Base-by-base conservation (phyloP, 2,329 filamentous ascomycete genomes). In the Cladobotryum mycophilum region DNA sequence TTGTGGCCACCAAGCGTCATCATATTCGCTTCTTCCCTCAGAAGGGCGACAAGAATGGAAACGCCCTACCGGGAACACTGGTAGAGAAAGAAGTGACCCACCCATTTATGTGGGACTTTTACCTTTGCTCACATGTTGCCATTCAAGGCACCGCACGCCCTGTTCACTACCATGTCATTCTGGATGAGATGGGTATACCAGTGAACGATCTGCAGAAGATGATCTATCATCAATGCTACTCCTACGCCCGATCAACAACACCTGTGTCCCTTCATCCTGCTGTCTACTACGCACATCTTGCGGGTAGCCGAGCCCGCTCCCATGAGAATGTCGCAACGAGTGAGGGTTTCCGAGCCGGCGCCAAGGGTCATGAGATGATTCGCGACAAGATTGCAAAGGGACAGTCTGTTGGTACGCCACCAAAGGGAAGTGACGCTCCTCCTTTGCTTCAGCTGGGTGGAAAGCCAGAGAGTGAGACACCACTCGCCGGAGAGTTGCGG, bases 91-190 rank as follows among this genome's bases (percentile, higher is more conserved):
- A 95, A 52, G 84, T 95, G n/a, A 96, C 90, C 0, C 88, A 92
- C 61, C 89, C 93, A 0, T 88, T 86, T 62, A 88, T 95, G 65
- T 95, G 86, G 65, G 93, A 97, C 64, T 96, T 96, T 62, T 92
- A 81, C 48, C 67, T 82, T 4, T 76, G 71, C 56, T 80, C 78
- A 0, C 80, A 83, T 48, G 70, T 73, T 1, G 93, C 93, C 1
- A 90, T 99, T 57, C 93, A 99, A 69, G 93, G 93, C 20, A 99
- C 93, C 1, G 86, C 93, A 15, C 83, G 93, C 2, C 93, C 93
- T 0, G 89, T 95, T 0, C 89, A 95, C 61, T 99, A 99, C 67
- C 86, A 92, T 55, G 86, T 96, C 13, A 82, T 99, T 18, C 65
- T 86, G 43, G 93, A 99, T 63, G 90, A 97, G 66, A 81, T 85